Base-by-base conservation (phyloP, 2,329 filamentous ascomycete genomes). In the Pseudogymnoascus sp. region DNA sequence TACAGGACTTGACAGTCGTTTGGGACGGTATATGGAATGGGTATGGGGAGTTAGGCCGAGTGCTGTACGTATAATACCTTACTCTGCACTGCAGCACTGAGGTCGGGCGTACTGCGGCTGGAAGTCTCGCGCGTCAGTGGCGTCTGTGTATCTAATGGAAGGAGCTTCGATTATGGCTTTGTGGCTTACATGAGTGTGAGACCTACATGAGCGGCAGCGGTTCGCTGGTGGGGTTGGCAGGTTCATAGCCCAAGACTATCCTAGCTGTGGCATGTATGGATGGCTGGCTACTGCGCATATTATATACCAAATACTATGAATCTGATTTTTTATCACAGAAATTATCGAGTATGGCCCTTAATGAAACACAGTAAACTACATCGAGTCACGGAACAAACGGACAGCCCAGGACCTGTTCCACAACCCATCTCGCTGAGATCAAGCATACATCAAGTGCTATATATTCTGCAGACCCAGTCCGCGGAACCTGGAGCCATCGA, bases 161-260 rank as follows among this genome's bases (percentile, higher is more conserved):
- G 14, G 18, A 12, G 22, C 3, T 50, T 4, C 6, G n/a, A 30
- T 8, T 4, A 50, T 18, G 8, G 2, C 14, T 30, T 30, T 50
- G 43, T 50, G 43, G 43, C 43, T 50, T 50, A n/a, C 43, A 50
- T 50, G 22, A 50, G 5, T 50, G 41, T 50, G 43, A 50, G 25
- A 50, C 43, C 43, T 50, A 30, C 43, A 50, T 50, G 22, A 30
- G 25, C n/a, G 43, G n/a, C 30, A 18, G 4, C 25, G 43, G 43
- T 30, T 30, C 28, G 22, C 12, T 14, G 28, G 22, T 2, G 12
- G 11, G 6, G 22, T 11, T 47, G 12, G 14, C 41, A 9, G 41
- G 22, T 20, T 15, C n/a, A 20, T n/a, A 18, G 37, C 5, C 14
- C 12, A 3, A n/a, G 35, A 9, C 30, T 33, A 6, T 33, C 30